Conservation (phyloP, 2,329 filamentous ascomycete genomes). For the Phoma herbarum region DNA sequence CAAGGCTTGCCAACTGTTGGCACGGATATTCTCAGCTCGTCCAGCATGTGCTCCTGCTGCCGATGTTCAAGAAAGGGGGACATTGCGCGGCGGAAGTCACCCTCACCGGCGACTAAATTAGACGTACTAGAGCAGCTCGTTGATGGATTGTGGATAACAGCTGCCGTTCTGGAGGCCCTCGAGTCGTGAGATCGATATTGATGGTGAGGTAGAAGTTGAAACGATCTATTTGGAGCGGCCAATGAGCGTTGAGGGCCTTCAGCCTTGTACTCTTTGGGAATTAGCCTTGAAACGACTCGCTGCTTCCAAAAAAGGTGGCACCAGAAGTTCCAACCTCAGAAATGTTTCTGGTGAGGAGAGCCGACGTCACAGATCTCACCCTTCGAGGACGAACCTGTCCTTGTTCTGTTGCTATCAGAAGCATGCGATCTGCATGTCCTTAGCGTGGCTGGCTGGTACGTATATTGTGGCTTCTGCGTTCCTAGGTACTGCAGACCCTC, state of each 20-base stretch:
- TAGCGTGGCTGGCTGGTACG: neutral
- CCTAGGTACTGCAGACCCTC: neutral
- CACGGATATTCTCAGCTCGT: neutral
- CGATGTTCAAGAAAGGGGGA: neutral
- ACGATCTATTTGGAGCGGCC: slow-evolving; percentile 34
- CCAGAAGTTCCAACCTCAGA: slow-evolving; percentile 11
- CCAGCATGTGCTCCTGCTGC: neutral
- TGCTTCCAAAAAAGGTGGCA: slow-evolving; percentile 11
- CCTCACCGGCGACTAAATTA: neutral
- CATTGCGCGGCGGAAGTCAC: neutral
- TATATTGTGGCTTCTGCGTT: neutral
- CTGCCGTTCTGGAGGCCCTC: slow-evolving; percentile 16
- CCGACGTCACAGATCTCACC: slow-evolving; percentile 31
- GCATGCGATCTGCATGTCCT: slow-evolving; percentile 6
- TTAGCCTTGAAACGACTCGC: slow-evolving; percentile 23
- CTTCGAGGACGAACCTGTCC: neutral
- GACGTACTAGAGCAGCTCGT: neutral
- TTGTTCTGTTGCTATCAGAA: neutral
- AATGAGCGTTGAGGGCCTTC: slow-evolving; percentile 15
- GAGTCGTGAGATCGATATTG: slow-evolving; percentile 23
- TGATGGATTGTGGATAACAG: neutral
- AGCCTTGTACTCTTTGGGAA: slow-evolving; percentile 9
- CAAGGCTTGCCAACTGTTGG: neutral
- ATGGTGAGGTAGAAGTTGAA: slow-evolving; percentile 25
- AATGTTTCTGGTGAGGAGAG: slow-evolving; percentile 34